Base-by-base conservation (phyloP, 352 stramenopile genomes). In the Globisporangium alternatum region DNA sequence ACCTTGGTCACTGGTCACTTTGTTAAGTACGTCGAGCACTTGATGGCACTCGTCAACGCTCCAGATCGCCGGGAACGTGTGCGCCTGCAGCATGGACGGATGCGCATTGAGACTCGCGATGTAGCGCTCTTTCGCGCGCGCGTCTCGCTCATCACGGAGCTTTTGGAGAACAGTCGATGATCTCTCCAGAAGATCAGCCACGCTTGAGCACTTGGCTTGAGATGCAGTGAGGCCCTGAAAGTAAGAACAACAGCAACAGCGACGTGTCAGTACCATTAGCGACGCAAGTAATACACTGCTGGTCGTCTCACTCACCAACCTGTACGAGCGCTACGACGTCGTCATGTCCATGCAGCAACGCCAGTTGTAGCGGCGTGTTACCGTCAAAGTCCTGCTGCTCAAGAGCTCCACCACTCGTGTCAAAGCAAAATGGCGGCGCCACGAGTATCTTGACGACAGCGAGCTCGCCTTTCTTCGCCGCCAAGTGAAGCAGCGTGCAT, bases 401-500 rank as follows among this genome's bases (percentile, higher is more conserved):
- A n/a, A 55, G 39, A 56, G 57, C 7, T 15, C 77, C 44, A 1
- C 37, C 56, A 1, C 68, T 43, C 35, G 81, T 66, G 4, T 47
- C 41, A 10, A 47, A 22, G 41, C 39, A 15, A 44, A 89, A 74
- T 9, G 77, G 76, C 1, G 74, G 31, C 2, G 64, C 68, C 12
- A 90, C 49, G 2, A 95, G 66, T 57, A 74, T 44, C 43, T 78
- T 68, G 7, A 87, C 74, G 22, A 90, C 70, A 2, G 72, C 62
- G n/a, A 81, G 10, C 21, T 88, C 83, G 10, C 81, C 81, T 19
- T 85, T 85, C 35, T 76, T 78, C 2, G 74, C 81, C n/a, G 86
- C 82, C 30, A 89, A 55, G 68, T 95, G 86, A 44, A 93, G 70
- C 17, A 92, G 66, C 2, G 83, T 84, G 57, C 80, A 83, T 0